These are phyloP conservation scores for Ziziphus jujuba DNA, from an alignment of 306 rosid species.

Conservation along the genomic window DNA sequence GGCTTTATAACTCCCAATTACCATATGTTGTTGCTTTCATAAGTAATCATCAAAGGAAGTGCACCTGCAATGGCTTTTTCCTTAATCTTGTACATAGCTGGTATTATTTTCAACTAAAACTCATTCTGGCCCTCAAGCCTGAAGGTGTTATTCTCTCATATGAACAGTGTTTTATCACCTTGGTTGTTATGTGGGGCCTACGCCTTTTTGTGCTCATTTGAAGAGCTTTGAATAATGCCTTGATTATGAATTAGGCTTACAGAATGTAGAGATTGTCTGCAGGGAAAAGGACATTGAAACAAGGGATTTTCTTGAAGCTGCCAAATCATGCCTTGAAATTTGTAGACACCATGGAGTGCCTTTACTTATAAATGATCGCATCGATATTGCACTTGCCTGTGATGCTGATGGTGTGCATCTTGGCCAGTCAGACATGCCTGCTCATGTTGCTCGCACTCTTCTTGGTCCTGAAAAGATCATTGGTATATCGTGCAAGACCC, in stretches of 20 bases:
- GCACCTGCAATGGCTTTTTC: neutral
- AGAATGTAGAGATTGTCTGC: neutral
- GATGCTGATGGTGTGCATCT: conserved; percentile 94
- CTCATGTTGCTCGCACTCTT: conserved; percentile 49
- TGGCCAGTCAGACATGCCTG: conserved; percentile 96
- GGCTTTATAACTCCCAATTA: neutral
- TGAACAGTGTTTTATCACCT: no score
- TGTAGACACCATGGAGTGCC: conserved; percentile 72
- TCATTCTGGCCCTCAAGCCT: no score
- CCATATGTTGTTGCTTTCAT: neutral
- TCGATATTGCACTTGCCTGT: conserved; percentile 84
- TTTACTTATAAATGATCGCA: conserved; percentile 78
- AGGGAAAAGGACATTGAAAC: conserved; percentile 89
- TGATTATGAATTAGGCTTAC: neutral
- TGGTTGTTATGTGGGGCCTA: no score
- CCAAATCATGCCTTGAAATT: conserved; percentile 69
- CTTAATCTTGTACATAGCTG: neutral
- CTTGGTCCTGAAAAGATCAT: conserved; percentile 85
- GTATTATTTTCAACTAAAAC: neutral
- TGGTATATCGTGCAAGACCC: conserved; percentile 92
- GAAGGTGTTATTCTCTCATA: no score
- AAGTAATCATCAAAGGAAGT: neutral
- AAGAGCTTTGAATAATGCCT: no score
- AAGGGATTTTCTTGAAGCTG: conserved; percentile 66
- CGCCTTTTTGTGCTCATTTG: no score